Base-by-base conservation (phyloP, 495 filamentous ascomycete species). In the Pseudevernia furfuracea region DNA sequence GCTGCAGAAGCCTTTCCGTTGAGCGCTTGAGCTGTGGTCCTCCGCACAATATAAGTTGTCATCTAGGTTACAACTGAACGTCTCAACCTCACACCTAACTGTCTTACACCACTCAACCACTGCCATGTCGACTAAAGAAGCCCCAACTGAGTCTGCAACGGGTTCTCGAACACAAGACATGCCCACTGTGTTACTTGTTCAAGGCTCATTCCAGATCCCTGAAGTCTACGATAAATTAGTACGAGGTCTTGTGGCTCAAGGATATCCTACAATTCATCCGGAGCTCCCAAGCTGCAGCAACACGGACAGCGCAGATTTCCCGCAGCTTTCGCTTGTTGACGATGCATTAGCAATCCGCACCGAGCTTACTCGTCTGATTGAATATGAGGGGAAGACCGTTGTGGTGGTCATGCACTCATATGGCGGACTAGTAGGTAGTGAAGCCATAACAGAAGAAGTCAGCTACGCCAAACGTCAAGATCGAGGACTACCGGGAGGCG, bases 331-430 rank as follows among this genome's bases (percentile, higher is more conserved):
- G 23, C 60, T 68, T 19, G 8, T 56, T 12, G 64, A 68, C 39
- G 59, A 67, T 41, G 67, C 67, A 17, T 17, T 59, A 9, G 64
- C 60, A 8, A 38, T 67, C 36, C 59, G 59, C n/a, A 14, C 17
- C 6, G 56, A 59, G 41, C 60, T 68, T 12, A 58, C 12, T 32
- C 64, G 52, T 4, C 34, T 17, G 38, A 53, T 68, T 10, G 64
- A 68, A 49, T 37, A 58, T 30, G 64, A 66, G n/a, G 37, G 36
- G 10, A 68, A 60, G 48, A 55, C 52, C 38, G 71, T 81, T 12
- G 65, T 80, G 12, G 59, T 83, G 15, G 78, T 81, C 1, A 69
- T 72, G 56, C 80, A 83, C 66, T 74, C 71, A 4, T 75, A 75
- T 67, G 71, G 75, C 32, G 75, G 79, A 11, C 58, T 77, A 28